Conservation (phyloP, 441 rosid species). For the Gossypium trilobum region DNA sequence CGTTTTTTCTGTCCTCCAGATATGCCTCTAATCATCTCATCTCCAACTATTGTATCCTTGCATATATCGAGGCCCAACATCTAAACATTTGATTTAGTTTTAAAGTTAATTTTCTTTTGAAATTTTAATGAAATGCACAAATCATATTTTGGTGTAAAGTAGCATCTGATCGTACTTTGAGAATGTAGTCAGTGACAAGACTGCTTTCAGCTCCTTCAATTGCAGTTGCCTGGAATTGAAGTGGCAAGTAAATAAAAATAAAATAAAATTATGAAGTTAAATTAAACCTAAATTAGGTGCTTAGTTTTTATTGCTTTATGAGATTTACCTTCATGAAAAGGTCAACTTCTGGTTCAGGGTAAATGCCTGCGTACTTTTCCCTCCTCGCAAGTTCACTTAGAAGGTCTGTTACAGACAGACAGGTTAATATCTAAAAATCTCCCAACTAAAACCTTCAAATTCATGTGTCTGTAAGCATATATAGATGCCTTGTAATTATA, state of each 20-base stretch:
- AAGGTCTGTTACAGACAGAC: constrained; percentile 27
- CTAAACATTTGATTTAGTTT: constrained; percentile 25
- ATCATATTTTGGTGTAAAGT: neutral
- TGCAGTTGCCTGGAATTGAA: constrained; percentile 42
- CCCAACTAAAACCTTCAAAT: neutral
- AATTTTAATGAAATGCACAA: neutral
- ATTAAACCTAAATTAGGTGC: neutral
- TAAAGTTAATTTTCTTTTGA: neutral
- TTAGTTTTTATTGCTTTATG: neutral
- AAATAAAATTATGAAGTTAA: no score
- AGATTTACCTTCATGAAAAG: constrained; percentile 51
- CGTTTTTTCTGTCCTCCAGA: constrained; percentile 88
- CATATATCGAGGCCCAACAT: constrained; percentile 80
- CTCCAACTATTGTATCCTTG: constrained; percentile 82
- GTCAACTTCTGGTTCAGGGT: constrained; percentile 57
- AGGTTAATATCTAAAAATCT: neutral
- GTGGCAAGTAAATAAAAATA: neutral
- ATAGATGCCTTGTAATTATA: neutral
- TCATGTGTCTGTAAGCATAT: neutral
- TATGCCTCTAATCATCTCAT: constrained; percentile 69
- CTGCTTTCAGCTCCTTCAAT: constrained; percentile 57
- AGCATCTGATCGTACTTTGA: constrained; percentile 33
- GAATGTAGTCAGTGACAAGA: constrained; percentile 50
- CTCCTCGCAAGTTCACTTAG: constrained; percentile 48
- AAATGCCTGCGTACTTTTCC: constrained; percentile 51